Percentiles rank a stretch among this genome's conserved stretches.
Evolutionary conservation across 129 eudicot species (phyloP).

Genomic region (Oenanthe sinensis): DNA sequence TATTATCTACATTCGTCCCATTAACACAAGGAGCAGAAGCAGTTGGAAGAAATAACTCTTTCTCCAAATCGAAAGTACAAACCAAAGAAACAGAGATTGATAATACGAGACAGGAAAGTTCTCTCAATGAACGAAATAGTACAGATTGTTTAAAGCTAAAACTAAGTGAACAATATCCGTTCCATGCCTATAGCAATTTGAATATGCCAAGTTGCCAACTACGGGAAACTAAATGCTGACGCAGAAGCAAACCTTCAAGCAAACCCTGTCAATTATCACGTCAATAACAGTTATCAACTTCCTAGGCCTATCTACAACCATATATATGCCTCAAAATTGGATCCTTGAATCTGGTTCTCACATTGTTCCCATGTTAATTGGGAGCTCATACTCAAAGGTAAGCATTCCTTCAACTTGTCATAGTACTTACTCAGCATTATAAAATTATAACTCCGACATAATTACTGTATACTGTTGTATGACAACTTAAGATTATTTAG

Average conservation of each 20-base stretch:
- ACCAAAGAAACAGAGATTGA: constrained; percentile 46
- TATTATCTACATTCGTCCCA: background rate
- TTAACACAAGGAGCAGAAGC: background rate
- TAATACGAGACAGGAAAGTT: constrained; percentile 32
- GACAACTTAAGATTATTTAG: background rate
- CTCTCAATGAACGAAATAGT: constrained; percentile 33
- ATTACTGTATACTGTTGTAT: background rate
- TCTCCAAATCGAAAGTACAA: background rate
- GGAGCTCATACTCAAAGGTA: constrained; percentile 51
- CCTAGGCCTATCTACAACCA: constrained; percentile 41
- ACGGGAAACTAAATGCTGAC: constrained; percentile 34
- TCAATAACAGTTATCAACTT: constrained; percentile 47
- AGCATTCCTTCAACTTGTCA: constrained; percentile 1
- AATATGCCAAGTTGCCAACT: constrained; percentile 27
- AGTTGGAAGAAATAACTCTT: background rate
- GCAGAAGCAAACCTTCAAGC: constrained; percentile 42
- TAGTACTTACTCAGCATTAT: background rate
- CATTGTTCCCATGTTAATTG: constrained; percentile 39
- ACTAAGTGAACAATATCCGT: constrained; percentile 47
- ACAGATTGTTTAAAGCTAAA: constrained; percentile 50
- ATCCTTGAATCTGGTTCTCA: constrained; percentile 42
- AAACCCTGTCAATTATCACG: constrained; percentile 37
- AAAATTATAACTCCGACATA: background rate
- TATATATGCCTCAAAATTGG: constrained; percentile 39
- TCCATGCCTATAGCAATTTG: constrained; percentile 33